Conservation (phyloP, 352 stramenopile species). For the Nothophytophthora sp. region DNA sequence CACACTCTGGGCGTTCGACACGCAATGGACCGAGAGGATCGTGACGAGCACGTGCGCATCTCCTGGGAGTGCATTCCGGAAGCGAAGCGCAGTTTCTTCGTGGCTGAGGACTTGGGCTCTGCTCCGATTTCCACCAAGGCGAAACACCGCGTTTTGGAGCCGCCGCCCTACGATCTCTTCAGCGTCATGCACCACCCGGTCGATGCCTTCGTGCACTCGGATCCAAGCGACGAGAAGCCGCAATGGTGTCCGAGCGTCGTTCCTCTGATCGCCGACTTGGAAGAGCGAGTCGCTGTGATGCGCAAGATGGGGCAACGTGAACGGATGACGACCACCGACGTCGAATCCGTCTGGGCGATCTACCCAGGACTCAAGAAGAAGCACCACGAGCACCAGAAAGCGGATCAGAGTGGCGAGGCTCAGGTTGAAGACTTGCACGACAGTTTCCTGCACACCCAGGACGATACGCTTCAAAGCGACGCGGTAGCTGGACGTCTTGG, state of each 20-base stretch:
- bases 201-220: constrained; percentile 65
- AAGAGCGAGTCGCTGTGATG: constrained; percentile 57
- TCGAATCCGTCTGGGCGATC: constrained; percentile 73
- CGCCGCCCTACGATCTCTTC: constrained; percentile 76
- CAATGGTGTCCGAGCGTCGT: constrained; percentile 73
- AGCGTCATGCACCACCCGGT: constrained; percentile 85
- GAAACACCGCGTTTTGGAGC: constrained; percentile 14
- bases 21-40: constrained; percentile 67
- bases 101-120: constrained; percentile 51
- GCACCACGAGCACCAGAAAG: constrained; percentile 32
- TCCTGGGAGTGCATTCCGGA: constrained; percentile 81
- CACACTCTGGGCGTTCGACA: constrained; percentile 75
- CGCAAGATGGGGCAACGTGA: constrained; percentile 76
- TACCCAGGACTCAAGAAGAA: constrained; percentile 65
- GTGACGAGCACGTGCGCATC: constrained; percentile 75
- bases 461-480: constrained; percentile 32
- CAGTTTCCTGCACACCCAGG: constrained; percentile 58
- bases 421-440: constrained; percentile 44
- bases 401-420: constrained; percentile 27
- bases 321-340: constrained; percentile 64
- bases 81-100: constrained; percentile 63
- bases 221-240: constrained; percentile 19
- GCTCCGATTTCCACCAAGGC: constrained; percentile 6
- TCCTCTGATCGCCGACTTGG: constrained; percentile 51
- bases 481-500: constrained; percentile 1